These are phyloP conservation scores for Saccharomycopsis hybrid DNA, from an alignment of 1,139 yeast genomes.

Conservation along the genomic window DNA sequence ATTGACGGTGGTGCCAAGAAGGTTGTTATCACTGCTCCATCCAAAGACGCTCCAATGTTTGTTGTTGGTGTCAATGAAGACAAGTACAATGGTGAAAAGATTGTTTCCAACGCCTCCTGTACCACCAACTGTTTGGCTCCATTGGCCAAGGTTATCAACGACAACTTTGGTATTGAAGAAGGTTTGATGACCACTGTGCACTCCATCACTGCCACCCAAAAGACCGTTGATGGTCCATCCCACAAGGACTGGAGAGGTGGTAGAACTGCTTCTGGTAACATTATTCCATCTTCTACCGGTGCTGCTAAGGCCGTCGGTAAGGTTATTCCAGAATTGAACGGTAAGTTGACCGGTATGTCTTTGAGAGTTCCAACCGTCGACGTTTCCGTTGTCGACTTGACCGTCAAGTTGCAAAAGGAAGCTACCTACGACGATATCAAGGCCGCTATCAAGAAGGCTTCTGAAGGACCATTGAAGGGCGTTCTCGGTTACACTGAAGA, in stretches of 20 bases:
- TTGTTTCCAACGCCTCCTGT: conserved; percentile 82
- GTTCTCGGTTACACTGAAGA: conserved; percentile 79
- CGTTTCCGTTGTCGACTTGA: conserved; percentile 74
- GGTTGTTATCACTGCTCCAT: conserved; percentile 83
- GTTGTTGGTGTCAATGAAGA: conserved; percentile 81
- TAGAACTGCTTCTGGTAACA: conserved; percentile 88
- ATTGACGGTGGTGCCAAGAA: conserved; percentile 85
- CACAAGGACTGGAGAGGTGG: conserved; percentile 97
- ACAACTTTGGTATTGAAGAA: conserved; percentile 72
- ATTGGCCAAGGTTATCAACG: conserved; percentile 77
- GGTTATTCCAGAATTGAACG: conserved; percentile 80
- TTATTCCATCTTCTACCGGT: conserved; percentile 86
- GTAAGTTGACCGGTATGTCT: conserved; percentile 86
- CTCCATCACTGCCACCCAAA: conserved; percentile 85
- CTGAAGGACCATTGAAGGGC: conserved; percentile 70
- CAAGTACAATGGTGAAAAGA: conserved; percentile 62
- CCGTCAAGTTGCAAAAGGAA: conserved; percentile 61
- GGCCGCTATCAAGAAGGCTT: conserved; percentile 60
- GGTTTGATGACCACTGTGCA: conserved; percentile 90
- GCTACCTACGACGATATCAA: conserved; percentile 75
- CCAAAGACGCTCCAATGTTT: conserved; percentile 84
- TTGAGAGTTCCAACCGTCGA: conserved; percentile 87
- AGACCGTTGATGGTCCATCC: conserved; percentile 90
- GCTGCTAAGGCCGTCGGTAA: conserved; percentile 92
- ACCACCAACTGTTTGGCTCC: conserved; percentile 90